Conservation (phyloP, 2,329 filamentous ascomycete species). For the Decorospora gaudefroyi region DNA sequence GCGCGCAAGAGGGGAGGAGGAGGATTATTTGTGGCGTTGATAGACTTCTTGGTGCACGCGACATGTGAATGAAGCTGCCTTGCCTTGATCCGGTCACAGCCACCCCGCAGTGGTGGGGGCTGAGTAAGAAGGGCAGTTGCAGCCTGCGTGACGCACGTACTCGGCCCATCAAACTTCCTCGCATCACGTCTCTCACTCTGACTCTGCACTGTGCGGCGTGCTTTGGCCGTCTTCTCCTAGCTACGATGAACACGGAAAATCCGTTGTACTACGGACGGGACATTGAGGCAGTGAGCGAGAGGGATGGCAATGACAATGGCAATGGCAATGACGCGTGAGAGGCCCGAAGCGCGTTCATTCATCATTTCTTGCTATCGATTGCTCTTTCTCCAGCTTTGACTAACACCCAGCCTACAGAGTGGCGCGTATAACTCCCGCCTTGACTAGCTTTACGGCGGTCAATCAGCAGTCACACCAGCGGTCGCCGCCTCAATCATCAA, state of each 20-base stretch:
- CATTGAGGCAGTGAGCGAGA: conserved; percentile 5
- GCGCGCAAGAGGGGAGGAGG: too few species aligned
- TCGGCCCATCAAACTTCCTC: conserved; percentile 2
- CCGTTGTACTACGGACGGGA: conserved; percentile 11
- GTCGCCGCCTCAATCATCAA: conserved; percentile 17
- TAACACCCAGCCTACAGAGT: conserved; percentile 12
- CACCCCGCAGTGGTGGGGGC: conserved; percentile 32
- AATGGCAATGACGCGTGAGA: conserved; percentile 32
- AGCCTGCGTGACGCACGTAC: conserved; percentile 8
- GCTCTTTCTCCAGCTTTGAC: conserved; percentile 4
- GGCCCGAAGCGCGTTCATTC: conserved; percentile 20
- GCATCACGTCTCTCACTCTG: neutral
- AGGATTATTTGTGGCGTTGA: too few species aligned
- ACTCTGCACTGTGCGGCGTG: too few species aligned
- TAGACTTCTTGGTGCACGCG: conserved; percentile 8
- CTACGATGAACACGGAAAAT: conserved; percentile 6
- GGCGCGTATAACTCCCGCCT: neutral
- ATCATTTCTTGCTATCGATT: conserved; percentile 5
- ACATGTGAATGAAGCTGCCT: conserved; percentile 25
- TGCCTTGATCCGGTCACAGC: conserved; percentile 24
- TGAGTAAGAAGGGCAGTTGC: conserved; percentile 25
- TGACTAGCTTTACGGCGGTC: conserved; percentile 36
- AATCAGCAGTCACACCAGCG: conserved; percentile 22
- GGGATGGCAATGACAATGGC: conserved; percentile 17
- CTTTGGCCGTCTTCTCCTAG: neutral